A percentile compares a stretch with the other conserved stretches of the same genome.
Conservation (phyloP, 2,329 filamentous ascomycete genomes). For the Phialophora chinensis region DNA sequence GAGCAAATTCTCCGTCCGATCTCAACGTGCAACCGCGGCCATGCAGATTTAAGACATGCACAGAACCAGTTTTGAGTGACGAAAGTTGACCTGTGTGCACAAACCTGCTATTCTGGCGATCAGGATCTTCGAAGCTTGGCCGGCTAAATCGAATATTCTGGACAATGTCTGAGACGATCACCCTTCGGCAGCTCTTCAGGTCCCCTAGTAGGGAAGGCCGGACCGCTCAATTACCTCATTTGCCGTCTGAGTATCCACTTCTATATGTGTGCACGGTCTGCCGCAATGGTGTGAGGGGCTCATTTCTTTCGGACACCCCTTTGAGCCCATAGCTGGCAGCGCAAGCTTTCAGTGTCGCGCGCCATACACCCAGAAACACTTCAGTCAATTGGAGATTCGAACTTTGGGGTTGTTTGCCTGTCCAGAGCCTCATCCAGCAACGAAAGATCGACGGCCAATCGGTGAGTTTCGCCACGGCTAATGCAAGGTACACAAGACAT, state of each 20-base stretch:
- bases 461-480: conserved; percentile 21
- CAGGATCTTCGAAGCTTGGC: background rate
- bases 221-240: background rate
- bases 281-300: background rate
- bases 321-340: background rate
- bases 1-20: conserved; percentile 22
- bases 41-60: conserved; percentile 20
- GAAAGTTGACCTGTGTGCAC: background rate
- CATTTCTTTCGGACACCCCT: background rate
- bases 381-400: background rate
- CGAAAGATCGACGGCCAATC: conserved; percentile 19
- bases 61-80: conserved; percentile 9
- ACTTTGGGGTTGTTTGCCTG: background rate
- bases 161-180: conserved; percentile 18
- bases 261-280: conserved; percentile 6
- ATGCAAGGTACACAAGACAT: conserved; percentile 37
- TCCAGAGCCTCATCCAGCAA: conserved; percentile 11
- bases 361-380: background rate
- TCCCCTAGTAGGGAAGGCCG: background rate
- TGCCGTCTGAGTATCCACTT: conserved; percentile 3
- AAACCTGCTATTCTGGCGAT: background rate
- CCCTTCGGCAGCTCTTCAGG: background rate
- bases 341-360: background rate
- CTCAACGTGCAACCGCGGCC: conserved; percentile 6
- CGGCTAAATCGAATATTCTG: conserved; percentile 29